Conservation (phyloP, 2,329 filamentous ascomycete genomes). For the Scopulariopsis brevicaulis region DNA sequence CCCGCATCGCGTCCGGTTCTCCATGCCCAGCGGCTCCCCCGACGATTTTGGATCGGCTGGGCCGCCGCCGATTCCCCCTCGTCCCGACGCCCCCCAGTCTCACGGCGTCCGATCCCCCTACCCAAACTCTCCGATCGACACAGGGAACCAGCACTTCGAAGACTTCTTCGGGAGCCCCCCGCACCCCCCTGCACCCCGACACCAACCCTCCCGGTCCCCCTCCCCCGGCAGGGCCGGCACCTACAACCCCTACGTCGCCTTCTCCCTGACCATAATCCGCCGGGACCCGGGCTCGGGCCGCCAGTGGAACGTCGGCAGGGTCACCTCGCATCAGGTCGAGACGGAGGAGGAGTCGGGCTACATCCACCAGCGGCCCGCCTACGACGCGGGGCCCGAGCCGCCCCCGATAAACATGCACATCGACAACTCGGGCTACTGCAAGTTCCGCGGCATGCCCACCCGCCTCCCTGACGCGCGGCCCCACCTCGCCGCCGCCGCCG, state of each 20-base stretch:
- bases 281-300: constrained; percentile 55
- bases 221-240: neutral
- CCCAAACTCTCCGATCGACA: neutral
- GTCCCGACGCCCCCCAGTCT: neutral
- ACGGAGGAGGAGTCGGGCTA: constrained; percentile 2
- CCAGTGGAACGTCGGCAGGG: constrained; percentile 66
- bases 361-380: constrained; percentile 6
- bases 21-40: neutral
- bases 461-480: constrained; percentile 18
- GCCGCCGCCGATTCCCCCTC: neutral
- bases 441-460: constrained; percentile 28
- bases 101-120: neutral
- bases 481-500: constrained; percentile 3
- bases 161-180: neutral
- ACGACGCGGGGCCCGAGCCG: constrained; percentile 11
- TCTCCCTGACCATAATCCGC: constrained; percentile 56
- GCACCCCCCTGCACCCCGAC: neutral
- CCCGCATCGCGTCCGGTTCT: neutral
- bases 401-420: constrained; percentile 40
- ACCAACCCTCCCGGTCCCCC: neutral
- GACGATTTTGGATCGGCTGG: neutral
- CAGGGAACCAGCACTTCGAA: neutral
- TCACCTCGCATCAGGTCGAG: constrained; percentile 37
- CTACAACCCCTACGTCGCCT: constrained; percentile 25
- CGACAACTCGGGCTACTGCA: constrained; percentile 44